Evolutionary conservation across 108 stramenopile genomes (phyloP).

Genomic region (Conticribra guillardii): DNA sequence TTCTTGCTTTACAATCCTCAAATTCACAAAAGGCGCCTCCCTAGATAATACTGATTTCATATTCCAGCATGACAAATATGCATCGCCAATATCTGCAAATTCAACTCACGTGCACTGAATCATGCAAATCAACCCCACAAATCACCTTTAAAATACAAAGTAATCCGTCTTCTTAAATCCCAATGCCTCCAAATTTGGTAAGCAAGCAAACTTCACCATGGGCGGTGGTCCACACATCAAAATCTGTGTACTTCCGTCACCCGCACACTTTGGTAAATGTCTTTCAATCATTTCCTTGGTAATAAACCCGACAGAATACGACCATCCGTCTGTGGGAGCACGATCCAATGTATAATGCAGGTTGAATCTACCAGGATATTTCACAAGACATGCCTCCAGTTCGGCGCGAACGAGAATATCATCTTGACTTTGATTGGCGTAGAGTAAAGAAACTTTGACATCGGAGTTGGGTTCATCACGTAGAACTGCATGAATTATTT

Average conservation of each 20-base stretch:
- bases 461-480: conserved; percentile 65
- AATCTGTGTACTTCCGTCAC: conserved; percentile 71
- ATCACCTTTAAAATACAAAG: conserved; percentile 81
- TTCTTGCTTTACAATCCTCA: no score
- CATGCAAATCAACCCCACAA: background rate
- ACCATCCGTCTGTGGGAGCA: conserved; percentile 73
- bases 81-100: background rate
- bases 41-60: no score
- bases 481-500: conserved; percentile 85
- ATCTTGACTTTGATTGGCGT: conserved; percentile 93
- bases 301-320: conserved; percentile 90
- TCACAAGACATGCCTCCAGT: conserved; percentile 74
- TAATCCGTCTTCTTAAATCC: conserved; percentile 88
- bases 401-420: conserved; percentile 93
- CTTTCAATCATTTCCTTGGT: conserved; percentile 89
- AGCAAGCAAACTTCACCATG: conserved; percentile 98
- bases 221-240: conserved; percentile 99
- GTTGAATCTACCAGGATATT: conserved; percentile 78
- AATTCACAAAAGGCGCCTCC: no score
- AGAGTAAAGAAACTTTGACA: conserved; percentile 72
- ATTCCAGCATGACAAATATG: no score
- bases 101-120: background rate
- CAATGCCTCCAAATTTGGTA: conserved; percentile 87
- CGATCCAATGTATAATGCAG: conserved; percentile 93
- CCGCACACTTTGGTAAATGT: conserved; percentile 59